Conservation (phyloP, 352 stramenopile genomes). For the Globisporangium echinulatum region DNA sequence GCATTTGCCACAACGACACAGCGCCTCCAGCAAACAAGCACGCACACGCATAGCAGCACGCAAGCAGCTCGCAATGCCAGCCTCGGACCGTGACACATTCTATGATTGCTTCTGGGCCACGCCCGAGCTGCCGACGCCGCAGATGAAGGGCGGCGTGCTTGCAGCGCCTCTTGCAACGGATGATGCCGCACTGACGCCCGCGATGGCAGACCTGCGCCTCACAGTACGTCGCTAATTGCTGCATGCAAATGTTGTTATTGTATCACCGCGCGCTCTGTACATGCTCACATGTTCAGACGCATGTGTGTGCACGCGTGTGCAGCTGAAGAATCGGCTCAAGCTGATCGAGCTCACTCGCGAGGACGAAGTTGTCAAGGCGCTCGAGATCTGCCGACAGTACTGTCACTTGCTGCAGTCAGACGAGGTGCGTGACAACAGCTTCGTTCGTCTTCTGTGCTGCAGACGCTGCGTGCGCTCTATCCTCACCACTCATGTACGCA, state of each 20-base stretch:
- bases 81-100: conserved; percentile 16
- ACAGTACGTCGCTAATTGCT: background rate
- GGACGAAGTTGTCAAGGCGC: conserved; percentile 10
- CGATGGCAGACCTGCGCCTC: conserved; percentile 6
- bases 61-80: background rate
- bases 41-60: too few relatives aligned
- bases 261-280: background rate
- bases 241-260: background rate
- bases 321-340: conserved; percentile 16
- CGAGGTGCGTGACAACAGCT: background rate
- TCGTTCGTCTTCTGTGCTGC: background rate
- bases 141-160: conserved; percentile 12
- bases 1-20: too few relatives aligned
- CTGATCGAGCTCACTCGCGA: conserved; percentile 9
- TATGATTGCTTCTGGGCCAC: conserved; percentile 34
- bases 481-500: background rate
- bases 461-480: background rate
- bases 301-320: background rate
- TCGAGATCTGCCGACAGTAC: conserved; percentile 10
- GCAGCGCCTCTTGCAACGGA: background rate
- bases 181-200: background rate
- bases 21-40: too few relatives aligned
- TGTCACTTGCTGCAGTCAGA: conserved; percentile 1
- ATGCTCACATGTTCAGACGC: background rate
- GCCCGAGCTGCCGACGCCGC: conserved; percentile 19